Conservation (phyloP, 768 basidiomycete genomes). For the Lepiota subincarnata region DNA sequence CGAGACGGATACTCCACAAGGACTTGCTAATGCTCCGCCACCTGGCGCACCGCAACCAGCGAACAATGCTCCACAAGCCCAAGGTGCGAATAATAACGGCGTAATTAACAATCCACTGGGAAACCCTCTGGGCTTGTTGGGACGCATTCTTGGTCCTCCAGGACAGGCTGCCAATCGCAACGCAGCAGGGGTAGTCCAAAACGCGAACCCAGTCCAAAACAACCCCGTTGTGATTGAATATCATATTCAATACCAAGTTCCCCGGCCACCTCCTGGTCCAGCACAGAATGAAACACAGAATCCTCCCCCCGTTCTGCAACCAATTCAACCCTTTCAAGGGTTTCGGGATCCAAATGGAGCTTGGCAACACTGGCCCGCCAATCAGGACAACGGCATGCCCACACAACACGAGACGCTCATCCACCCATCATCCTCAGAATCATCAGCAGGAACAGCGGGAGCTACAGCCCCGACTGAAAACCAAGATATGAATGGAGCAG, state of each 20-base stretch:
- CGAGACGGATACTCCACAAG: constrained; percentile 41
- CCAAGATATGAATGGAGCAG: background rate
- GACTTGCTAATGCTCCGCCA: constrained; percentile 20
- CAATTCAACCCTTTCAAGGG: constrained; percentile 54
- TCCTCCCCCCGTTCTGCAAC: constrained; percentile 31
- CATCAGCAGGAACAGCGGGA: constrained; percentile 1
- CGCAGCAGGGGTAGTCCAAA: constrained; percentile 8
- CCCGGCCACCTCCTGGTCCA: constrained; percentile 21
- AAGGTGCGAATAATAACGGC: constrained; percentile 32
- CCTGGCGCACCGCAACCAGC: constrained; percentile 27
- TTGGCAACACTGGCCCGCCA: constrained; percentile 63
- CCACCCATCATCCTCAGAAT: constrained; percentile 1
- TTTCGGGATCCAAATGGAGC: constrained; percentile 60
- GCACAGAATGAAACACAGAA: constrained; percentile 26
- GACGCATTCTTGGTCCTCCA: constrained; percentile 53
- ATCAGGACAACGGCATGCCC: constrained; percentile 19
- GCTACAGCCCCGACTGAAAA: background rate
- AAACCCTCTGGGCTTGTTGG: constrained; percentile 50
- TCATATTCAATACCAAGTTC: constrained; percentile 55
- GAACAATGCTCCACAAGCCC: constrained; percentile 24
- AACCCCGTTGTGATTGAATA: constrained; percentile 57
- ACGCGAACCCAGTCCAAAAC: constrained; percentile 25
- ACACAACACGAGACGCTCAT: constrained; percentile 1
- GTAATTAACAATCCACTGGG: constrained; percentile 40
- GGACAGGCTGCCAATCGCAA: constrained; percentile 34